A percentile compares a stretch with the other conserved stretches of the same genome.
Evolutionary conservation across 75 land plant genomes (phyloP).

Genomic region (Ceratopteris richardii): DNA sequence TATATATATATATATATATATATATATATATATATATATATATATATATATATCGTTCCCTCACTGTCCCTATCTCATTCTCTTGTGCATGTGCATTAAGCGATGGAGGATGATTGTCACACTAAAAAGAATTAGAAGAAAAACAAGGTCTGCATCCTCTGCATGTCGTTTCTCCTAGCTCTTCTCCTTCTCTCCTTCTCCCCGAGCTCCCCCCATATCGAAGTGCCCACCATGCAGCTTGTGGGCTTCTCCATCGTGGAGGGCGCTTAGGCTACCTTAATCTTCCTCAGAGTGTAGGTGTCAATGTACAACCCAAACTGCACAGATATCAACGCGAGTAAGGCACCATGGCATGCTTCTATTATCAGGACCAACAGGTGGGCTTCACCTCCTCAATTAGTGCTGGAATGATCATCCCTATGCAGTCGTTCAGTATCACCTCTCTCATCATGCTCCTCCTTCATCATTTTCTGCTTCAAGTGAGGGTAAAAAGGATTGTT

Average conservation of each 20-base stretch:
- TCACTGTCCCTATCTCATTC: too few relatives aligned
- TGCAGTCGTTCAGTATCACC: neutral
- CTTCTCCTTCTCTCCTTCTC: neutral
- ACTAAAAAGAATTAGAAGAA: neutral
- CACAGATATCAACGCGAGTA: neutral
- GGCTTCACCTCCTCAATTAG: conserved; percentile 1
- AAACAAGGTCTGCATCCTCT: neutral
- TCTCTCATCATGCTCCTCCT: neutral
- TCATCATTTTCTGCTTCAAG: neutral
- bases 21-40: too few relatives aligned
- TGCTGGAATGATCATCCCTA: neutral
- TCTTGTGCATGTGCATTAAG: too few relatives aligned
- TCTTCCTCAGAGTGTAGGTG: neutral
- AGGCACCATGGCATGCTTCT: conserved; percentile 5
- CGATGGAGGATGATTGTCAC: too few relatives aligned
- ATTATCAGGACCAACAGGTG: neutral
- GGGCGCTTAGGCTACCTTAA: neutral
- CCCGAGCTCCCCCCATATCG: neutral
- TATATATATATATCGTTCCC: too few relatives aligned
- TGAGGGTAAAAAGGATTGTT: too few relatives aligned
- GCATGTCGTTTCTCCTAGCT: neutral
- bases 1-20: too few relatives aligned
- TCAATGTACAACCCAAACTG: conserved; percentile 8
- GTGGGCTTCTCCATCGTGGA: neutral
- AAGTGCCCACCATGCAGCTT: conserved; percentile 5